Conservation (phyloP, 2,329 filamentous ascomycete species). For the Aureobasidium sp. region DNA sequence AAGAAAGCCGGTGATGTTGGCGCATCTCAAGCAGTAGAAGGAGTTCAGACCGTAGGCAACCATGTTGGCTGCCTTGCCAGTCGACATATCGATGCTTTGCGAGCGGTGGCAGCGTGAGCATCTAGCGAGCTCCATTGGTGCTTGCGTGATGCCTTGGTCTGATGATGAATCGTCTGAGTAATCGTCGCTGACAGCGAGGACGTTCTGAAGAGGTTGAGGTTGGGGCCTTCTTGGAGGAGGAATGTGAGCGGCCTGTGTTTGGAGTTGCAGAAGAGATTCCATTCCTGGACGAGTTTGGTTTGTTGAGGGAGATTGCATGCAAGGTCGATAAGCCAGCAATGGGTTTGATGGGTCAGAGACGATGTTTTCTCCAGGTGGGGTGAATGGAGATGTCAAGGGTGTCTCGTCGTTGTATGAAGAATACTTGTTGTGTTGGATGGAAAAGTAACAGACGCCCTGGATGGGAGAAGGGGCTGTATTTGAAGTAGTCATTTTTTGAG, state of each 20-base stretch:
- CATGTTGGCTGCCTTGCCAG: slow-evolving; percentile 40
- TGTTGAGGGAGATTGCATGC: slow-evolving; percentile 19
- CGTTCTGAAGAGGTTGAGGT: slow-evolving; percentile 36
- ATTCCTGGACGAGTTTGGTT: slow-evolving; percentile 22
- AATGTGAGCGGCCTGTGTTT: slow-evolving; percentile 35
- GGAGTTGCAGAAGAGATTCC: slow-evolving; percentile 34
- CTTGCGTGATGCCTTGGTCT: not conserved
- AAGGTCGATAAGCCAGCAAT: slow-evolving; percentile 28
- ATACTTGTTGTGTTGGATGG: slow-evolving; percentile 16
- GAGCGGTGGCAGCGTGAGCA: slow-evolving; percentile 42
- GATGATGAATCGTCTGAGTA: slow-evolving; percentile 2
- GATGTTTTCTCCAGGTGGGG: slow-evolving; percentile 7
- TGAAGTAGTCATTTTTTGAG: slow-evolving; percentile 15
- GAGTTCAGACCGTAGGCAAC: slow-evolving; percentile 40
- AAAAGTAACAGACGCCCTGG: slow-evolving; percentile 19
- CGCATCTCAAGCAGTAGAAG: slow-evolving; percentile 42
- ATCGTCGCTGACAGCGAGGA: slow-evolving; percentile 34
- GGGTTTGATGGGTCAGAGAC: slow-evolving; percentile 26
- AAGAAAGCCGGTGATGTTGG: slow-evolving; percentile 35
- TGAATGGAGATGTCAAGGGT: slow-evolving; percentile 15
- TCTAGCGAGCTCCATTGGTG: slow-evolving; percentile 29
- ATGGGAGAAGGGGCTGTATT: slow-evolving; percentile 9
- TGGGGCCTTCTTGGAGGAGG: slow-evolving; percentile 30
- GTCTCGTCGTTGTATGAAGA: slow-evolving; percentile 20
- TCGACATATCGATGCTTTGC: slow-evolving; percentile 35